A percentile compares a stretch with the other conserved stretches of the same genome.
Conservation (phyloP, 2,329 filamentous ascomycete species). For the Colletotrichum gloeosporioides region DNA sequence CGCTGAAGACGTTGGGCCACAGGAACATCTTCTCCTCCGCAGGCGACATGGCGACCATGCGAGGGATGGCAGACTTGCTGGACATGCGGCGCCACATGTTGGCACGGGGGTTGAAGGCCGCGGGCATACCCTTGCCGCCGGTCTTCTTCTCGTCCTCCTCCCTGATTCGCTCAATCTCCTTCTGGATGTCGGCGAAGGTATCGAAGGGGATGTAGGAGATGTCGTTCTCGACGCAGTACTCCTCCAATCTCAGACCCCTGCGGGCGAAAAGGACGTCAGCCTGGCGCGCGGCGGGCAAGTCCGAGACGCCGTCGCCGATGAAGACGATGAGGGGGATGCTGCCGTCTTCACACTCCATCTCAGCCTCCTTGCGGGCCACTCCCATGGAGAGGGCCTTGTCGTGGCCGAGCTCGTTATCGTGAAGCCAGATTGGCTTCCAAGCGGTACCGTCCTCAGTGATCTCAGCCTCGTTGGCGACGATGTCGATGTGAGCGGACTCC, state of each 20-base stretch:
- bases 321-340: constrained; percentile 72
- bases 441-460: constrained; percentile 62
- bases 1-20: constrained; percentile 64
- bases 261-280: constrained; percentile 73
- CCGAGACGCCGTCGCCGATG: constrained; percentile 73
- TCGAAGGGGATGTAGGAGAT: constrained; percentile 68
- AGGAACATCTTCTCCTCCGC: constrained; percentile 67
- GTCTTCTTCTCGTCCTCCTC: constrained; percentile 67
- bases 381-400: constrained; percentile 71
- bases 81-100: constrained; percentile 71
- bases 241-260: constrained; percentile 67
- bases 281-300: constrained; percentile 68
- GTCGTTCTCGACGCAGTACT: constrained; percentile 68
- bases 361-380: constrained; percentile 61
- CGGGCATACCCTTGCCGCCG: constrained; percentile 62
- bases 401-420: constrained; percentile 69
- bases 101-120: constrained; percentile 69
- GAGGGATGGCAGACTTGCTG: constrained; percentile 58
- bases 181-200: constrained; percentile 70
- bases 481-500: constrained; percentile 63
- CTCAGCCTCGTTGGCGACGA: constrained; percentile 70
- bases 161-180: constrained; percentile 61
- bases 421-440: constrained; percentile 72
- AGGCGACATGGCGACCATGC: constrained; percentile 40
- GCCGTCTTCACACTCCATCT: constrained; percentile 61